Conservation (phyloP, 208 protist genomes). For the Leptomonas pyrrhocoris region DNA sequence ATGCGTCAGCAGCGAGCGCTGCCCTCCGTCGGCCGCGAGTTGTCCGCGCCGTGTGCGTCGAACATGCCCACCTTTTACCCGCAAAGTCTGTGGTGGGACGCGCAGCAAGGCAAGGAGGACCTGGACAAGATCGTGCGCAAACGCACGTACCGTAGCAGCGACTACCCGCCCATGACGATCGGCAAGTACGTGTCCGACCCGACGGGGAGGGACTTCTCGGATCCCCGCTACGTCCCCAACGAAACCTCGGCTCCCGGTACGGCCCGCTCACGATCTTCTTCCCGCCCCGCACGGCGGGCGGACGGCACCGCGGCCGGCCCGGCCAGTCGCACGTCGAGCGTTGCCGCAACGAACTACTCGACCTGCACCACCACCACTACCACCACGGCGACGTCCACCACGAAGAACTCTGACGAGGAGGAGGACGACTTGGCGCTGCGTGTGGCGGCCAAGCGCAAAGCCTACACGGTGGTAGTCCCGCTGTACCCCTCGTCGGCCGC, state of each 20-base stretch:
- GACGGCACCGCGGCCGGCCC: constrained; percentile 1
- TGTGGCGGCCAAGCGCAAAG: constrained; percentile 14
- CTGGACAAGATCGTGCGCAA: constrained; percentile 45
- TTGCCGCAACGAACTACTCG: constrained; percentile 16
- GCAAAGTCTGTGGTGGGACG: constrained; percentile 71
- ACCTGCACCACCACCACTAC: constrained; percentile 25
- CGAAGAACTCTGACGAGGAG: constrained; percentile 13
- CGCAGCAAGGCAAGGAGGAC: constrained; percentile 53
- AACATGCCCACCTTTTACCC: constrained; percentile 53
- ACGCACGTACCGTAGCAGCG: constrained; percentile 57
- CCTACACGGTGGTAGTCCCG: constrained; percentile 65
- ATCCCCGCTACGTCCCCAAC: constrained; percentile 66
- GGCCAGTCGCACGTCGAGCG: constrained; percentile 15
- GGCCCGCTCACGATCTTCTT: constrained; percentile 24
- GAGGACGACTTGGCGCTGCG: constrained; percentile 18
- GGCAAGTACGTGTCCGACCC: constrained; percentile 80
- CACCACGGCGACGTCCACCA: constrained; percentile 1
- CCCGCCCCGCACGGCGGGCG: constrained; percentile 10
- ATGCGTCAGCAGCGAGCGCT: constrained; percentile 31
- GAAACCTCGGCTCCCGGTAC: background rate
- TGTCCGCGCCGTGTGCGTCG: constrained; percentile 14
- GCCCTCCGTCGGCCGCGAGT: constrained; percentile 19
- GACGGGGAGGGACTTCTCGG: constrained; percentile 75
- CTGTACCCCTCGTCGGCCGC: constrained; percentile 60
- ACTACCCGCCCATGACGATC: constrained; percentile 52